These are phyloP conservation scores for Apiotrichum akiyoshidainum DNA, from an alignment of 1,284 basidiomycete species.

Conservation along the genomic window DNA sequence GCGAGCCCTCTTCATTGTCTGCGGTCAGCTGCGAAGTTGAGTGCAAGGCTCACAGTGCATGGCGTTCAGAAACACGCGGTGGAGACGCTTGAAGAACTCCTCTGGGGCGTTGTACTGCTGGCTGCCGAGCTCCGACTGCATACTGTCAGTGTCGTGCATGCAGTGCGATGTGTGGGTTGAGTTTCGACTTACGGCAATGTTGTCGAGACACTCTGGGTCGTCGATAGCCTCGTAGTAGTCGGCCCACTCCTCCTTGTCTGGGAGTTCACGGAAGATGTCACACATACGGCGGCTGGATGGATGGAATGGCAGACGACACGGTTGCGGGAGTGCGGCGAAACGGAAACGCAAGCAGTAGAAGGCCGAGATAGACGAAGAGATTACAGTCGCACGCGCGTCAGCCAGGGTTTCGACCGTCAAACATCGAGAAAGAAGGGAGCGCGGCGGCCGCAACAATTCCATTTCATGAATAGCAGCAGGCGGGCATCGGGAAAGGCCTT, in stretches of 20 bases:
- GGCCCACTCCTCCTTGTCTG: constrained; percentile 36
- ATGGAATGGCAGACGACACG: too few relatives aligned
- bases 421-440: too few relatives aligned
- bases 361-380: too few relatives aligned
- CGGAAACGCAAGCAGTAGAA: background rate
- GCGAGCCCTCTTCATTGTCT: constrained; percentile 49
- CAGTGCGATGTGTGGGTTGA: background rate
- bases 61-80: constrained; percentile 50
- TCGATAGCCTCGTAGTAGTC: constrained; percentile 50
- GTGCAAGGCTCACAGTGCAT: constrained; percentile 46
- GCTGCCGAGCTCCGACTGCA: constrained; percentile 30
- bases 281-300: constrained; percentile 31
- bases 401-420: background rate
- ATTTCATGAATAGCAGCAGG: too few relatives aligned
- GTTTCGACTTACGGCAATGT: constrained; percentile 38
- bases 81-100: constrained; percentile 46
- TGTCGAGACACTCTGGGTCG: constrained; percentile 47
- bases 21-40: constrained; percentile 12
- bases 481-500: too few relatives aligned
- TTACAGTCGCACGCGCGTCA: constrained; percentile 1
- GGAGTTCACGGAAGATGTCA: constrained; percentile 43
- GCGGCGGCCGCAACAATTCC: too few relatives aligned
- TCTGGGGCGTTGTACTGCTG: constrained; percentile 37
- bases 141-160: background rate
- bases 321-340: too few relatives aligned